Percentiles rank a stretch among this genome's conserved stretches.
These are phyloP conservation scores for Pulveroboletus frians DNA, from an alignment of 768 basidiomycete species.

Conservation along the genomic window DNA sequence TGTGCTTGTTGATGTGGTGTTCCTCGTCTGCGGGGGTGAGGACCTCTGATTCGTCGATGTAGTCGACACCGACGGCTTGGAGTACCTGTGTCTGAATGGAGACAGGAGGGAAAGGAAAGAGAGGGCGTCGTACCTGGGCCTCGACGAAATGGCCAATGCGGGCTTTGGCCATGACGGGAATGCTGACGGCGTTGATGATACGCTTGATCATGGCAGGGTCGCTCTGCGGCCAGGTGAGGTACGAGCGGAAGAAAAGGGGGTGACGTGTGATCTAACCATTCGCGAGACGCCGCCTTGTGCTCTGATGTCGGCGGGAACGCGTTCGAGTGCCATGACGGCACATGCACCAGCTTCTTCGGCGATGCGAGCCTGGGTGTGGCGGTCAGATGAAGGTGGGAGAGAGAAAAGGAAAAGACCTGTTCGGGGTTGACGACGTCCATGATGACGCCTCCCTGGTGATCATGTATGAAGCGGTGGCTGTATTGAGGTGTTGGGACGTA, in stretches of 20 bases:
- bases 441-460: constrained; percentile 70
- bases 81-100: constrained; percentile 55
- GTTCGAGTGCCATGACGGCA: constrained; percentile 95
- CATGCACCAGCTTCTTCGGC: constrained; percentile 97
- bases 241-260: background rate
- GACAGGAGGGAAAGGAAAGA: background rate
- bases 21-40: constrained; percentile 95
- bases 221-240: constrained; percentile 44
- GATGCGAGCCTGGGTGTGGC: constrained; percentile 67
- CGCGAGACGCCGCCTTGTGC: constrained; percentile 89
- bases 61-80: constrained; percentile 92
- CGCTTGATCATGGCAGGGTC: constrained; percentile 96
- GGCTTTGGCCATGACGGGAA: constrained; percentile 95
- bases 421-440: constrained; percentile 93
- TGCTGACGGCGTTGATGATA: constrained; percentile 91
- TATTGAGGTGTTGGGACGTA: constrained; percentile 23
- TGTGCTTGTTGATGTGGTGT: constrained; percentile 95
- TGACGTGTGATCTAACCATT: constrained; percentile 60
- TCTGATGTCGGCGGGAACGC: constrained; percentile 94
- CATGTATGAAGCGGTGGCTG: background rate
- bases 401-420: constrained; percentile 33
- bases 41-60: constrained; percentile 93
- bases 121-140: constrained; percentile 59
- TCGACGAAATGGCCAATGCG: constrained; percentile 98
- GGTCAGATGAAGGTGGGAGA: background rate